Evolutionary conservation across 2,329 filamentous ascomycete genomes (phyloP).

Genomic region (Talaromyces pinophilus): DNA sequence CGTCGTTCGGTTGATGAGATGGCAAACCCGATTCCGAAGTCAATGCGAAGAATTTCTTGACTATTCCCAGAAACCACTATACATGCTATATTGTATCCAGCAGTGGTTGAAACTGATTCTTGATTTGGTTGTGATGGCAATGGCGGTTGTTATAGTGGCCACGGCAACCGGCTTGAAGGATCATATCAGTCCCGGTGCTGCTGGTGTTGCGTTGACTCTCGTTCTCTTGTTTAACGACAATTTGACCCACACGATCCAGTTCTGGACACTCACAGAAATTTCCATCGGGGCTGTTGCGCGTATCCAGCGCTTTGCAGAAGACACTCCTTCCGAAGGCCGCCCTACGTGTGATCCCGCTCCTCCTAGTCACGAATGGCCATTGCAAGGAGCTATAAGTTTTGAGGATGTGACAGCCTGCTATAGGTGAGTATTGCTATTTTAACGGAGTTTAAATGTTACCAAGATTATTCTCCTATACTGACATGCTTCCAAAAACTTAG

Average conservation of each 20-base stretch:
- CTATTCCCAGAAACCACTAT: constrained; percentile 58
- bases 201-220: constrained; percentile 57
- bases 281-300: constrained; percentile 58
- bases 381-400: not conserved
- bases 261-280: constrained; percentile 61
- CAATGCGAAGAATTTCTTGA: constrained; percentile 55
- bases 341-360: not conserved
- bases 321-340: constrained; percentile 35
- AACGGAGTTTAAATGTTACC: not conserved
- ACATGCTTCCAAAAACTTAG: constrained; percentile 22
- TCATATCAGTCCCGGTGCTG: constrained; percentile 49
- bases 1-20: constrained; percentile 58
- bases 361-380: not conserved
- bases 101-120: constrained; percentile 58
- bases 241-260: constrained; percentile 52
- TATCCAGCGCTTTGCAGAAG: constrained; percentile 54
- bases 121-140: constrained; percentile 51
- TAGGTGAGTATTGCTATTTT: not conserved
- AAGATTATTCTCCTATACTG: not conserved
- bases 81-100: constrained; percentile 59
- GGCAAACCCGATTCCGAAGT: constrained; percentile 47
- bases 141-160: constrained; percentile 53
- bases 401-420: not conserved
- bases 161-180: constrained; percentile 49
- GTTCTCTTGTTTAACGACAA: constrained; percentile 55